Evolutionary conservation across 257 asterid species (phyloP).

Genomic region (Dorcoceras hygrometricum): DNA sequence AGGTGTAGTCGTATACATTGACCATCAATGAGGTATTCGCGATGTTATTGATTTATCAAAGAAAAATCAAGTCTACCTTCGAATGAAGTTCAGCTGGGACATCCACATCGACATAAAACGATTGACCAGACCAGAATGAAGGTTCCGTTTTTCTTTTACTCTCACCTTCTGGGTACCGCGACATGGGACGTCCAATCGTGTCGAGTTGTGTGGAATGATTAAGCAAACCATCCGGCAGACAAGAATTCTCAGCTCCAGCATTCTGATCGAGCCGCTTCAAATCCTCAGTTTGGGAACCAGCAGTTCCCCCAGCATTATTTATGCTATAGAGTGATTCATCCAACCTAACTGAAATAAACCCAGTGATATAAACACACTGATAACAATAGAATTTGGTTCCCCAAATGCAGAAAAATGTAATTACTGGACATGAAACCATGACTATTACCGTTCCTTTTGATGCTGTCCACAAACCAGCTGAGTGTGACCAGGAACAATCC

Average conservation of each 20-base stretch:
- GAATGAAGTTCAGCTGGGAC: constrained; percentile 66
- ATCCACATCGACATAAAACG: constrained; percentile 64
- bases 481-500: constrained; percentile 79
- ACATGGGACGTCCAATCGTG: constrained; percentile 32
- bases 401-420: constrained; percentile 14
- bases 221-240: constrained; percentile 53
- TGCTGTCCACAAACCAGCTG: constrained; percentile 96
- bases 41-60: constrained; percentile 15
- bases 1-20: not conserved
- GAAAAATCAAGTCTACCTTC: constrained; percentile 53
- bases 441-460: constrained; percentile 68
- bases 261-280: constrained; percentile 46
- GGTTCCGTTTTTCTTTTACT: constrained; percentile 42
- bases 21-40: constrained; percentile 9
- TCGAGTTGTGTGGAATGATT: constrained; percentile 37
- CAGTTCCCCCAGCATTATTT: constrained; percentile 15
- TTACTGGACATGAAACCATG: not conserved
- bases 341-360: constrained; percentile 62
- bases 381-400: not conserved
- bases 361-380: constrained; percentile 6
- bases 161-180: constrained; percentile 46
- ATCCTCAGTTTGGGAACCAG: constrained; percentile 40
- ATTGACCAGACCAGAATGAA: constrained; percentile 49
- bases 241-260: constrained; percentile 51
- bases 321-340: constrained; percentile 62